Conservation (phyloP, 2,329 filamentous ascomycete species). For the Chaetothyriales sp. region DNA sequence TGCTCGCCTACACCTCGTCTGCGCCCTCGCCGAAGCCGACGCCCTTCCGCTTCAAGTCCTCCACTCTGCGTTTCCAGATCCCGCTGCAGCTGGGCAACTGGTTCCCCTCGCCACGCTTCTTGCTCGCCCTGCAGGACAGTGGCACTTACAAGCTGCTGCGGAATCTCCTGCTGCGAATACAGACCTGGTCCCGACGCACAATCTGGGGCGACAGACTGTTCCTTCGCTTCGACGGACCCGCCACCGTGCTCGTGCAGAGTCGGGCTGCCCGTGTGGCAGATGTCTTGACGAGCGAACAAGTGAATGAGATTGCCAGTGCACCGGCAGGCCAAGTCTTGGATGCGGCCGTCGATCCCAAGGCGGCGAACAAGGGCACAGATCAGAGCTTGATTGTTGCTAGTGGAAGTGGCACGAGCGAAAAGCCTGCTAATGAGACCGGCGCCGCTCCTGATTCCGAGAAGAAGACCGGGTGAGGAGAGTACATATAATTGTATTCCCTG, state of each 20-base stretch:
- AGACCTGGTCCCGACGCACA: conserved; percentile 63
- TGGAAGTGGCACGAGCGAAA: background rate
- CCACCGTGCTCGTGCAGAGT: conserved; percentile 74
- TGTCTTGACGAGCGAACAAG: conserved; percentile 57
- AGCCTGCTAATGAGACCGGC: background rate
- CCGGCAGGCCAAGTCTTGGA: conserved; percentile 54
- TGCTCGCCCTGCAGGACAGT: conserved; percentile 56
- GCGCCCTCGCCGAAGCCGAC: conserved; percentile 51
- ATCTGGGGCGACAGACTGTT: conserved; percentile 93
- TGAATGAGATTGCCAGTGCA: conserved; percentile 78
- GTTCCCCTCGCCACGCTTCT: conserved; percentile 56
- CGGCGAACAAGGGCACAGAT: conserved; percentile 6
- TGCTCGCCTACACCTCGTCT: conserved; percentile 70
- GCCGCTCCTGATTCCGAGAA: background rate
- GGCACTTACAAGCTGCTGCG: conserved; percentile 56
- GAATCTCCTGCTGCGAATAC: conserved; percentile 49
- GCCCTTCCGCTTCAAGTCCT: conserved; percentile 77
- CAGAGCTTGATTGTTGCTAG: background rate
- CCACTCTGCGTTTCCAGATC: conserved; percentile 58
- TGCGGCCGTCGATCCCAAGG: conserved; percentile 6
- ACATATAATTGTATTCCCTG: background rate
- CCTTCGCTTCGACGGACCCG: conserved; percentile 74
- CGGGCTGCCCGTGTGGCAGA: conserved; percentile 68
- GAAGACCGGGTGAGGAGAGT: background rate
- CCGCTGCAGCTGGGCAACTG: conserved; percentile 51